Conservation (phyloP, 176 grass and related monocot species). For the Ampelocalamus luodianensis region DNA sequence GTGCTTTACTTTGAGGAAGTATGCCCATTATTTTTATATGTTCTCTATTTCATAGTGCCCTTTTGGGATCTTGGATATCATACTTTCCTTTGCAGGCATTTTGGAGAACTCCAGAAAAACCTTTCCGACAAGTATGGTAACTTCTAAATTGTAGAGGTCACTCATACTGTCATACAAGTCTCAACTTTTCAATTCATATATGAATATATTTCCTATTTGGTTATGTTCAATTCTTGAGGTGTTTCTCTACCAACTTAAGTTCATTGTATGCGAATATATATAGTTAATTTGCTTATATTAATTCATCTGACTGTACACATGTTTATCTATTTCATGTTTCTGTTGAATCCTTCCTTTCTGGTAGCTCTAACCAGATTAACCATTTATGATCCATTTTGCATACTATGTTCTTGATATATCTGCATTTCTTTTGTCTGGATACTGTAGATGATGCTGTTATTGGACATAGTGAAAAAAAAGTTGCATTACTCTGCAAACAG, state of each 20-base stretch:
- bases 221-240: constrained; percentile 14
- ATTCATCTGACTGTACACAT: background rate
- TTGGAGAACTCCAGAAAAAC: constrained; percentile 97
- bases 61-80: constrained; percentile 24
- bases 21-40: constrained; percentile 1
- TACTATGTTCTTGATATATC: constrained; percentile 10
- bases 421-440: constrained; percentile 9
- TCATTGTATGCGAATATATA: background rate
- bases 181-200: constrained; percentile 18
- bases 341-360: constrained; percentile 22
- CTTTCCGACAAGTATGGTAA: constrained; percentile 95
- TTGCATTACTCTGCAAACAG: constrained; percentile 13
- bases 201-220: background rate
- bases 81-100: constrained; percentile 73
- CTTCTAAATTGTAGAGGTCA: constrained; percentile 38
- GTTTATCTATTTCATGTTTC: constrained; percentile 19
- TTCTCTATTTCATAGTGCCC: background rate
- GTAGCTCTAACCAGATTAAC: constrained; percentile 4
- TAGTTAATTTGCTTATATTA: too few species aligned
- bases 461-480: background rate
- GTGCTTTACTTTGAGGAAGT: constrained; percentile 99
- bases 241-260: constrained; percentile 7
- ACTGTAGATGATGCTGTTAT: constrained; percentile 16
- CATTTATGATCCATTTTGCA: constrained; percentile 16
- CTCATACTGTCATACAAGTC: constrained; percentile 24